Base-by-base conservation (phyloP, 768 basidiomycete genomes). In the Obba rivulosa region DNA sequence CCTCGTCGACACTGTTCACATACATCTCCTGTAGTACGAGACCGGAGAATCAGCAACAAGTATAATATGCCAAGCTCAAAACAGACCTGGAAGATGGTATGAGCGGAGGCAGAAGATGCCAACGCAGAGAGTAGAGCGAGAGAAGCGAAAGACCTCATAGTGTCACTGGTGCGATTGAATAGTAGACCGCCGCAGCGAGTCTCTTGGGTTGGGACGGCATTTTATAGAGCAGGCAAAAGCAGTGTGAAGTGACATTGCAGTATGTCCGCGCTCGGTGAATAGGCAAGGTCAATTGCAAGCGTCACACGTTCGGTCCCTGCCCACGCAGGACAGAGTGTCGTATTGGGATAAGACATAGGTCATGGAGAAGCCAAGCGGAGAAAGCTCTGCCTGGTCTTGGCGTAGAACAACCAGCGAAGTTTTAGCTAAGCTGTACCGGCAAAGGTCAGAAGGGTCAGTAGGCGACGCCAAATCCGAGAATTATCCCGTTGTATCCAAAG, bases 1-100 rank as follows among this genome's bases (percentile, higher is more conserved):
- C 75, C 61, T 75, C 70, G 51, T 67, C 68, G 13, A 71, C 76
- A 16, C 77, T 77, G 54, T 80, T 79, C 41, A 79, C 74, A 50
- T 71, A 75, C 31, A 78, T 49, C 61, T 77, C 68, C 72, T 75
- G 45, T 3, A 34, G 9, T 31, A 31, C 28, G 18, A 31, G 40
- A 36, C 11, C 5, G 16, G 23, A 41, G 23, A 34, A 11, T 24
- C 18, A 18, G 16, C 18, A 31, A 25, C 23, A 16, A 36, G 28
- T 8, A 13, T 21, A 23, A 20, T 31, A 34, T 17, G 28, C 18
- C 17, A 34, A 44, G 10, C 5, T 11, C 28, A 14, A 22, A 39
- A 46, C 51, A 10, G 54, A 71, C 74, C 63, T 78, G 78, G 60
- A 80, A 77, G 49, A 81, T 78, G 18, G 73, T 71, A 52, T 79